A percentile compares a stretch with the other conserved stretches of the same genome.
These are phyloP conservation scores for Choanephora cucurbitarum DNA, from an alignment of 371 early-diverging fungal genomes.

Conservation along the genomic window DNA sequence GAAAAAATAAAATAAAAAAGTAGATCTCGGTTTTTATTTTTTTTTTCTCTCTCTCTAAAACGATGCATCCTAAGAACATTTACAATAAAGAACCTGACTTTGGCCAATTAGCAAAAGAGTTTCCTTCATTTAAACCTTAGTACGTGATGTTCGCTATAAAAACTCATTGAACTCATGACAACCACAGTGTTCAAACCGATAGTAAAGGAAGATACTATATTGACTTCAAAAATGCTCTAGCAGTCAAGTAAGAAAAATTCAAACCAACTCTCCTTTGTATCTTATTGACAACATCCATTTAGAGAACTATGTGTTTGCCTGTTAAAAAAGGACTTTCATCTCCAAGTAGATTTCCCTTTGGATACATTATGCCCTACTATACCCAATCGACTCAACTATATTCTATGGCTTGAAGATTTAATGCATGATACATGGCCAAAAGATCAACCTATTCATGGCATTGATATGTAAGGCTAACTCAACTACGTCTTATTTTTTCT, in stretches of 20 bases:
- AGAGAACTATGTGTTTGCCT: conserved; percentile 58
- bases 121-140: conserved; percentile 18
- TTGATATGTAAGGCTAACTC: conserved; percentile 57
- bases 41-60: conserved; percentile 2
- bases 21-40: conserved; percentile 5
- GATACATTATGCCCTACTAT: conserved; percentile 69
- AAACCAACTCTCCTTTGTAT: background rate
- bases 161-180: background rate
- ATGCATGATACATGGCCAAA: conserved; percentile 33
- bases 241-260: conserved; percentile 33
- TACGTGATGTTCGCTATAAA: background rate
- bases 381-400: conserved; percentile 67
- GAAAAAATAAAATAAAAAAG: conserved; percentile 10
- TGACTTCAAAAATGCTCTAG: conserved; percentile 45
- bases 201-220: conserved; percentile 22
- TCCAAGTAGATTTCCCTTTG: conserved; percentile 62
- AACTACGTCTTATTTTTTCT: too few species aligned
- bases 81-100: conserved; percentile 45
- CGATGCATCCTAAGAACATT: conserved; percentile 40
- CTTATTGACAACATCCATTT: background rate
- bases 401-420: conserved; percentile 65
- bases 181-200: conserved; percentile 22
- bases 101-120: conserved; percentile 29
- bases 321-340: conserved; percentile 57
- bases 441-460: conserved; percentile 34